Base-by-base conservation (phyloP, 2,329 filamentous ascomycete genomes). In the Pseudocercospora pini-densiflorae region DNA sequence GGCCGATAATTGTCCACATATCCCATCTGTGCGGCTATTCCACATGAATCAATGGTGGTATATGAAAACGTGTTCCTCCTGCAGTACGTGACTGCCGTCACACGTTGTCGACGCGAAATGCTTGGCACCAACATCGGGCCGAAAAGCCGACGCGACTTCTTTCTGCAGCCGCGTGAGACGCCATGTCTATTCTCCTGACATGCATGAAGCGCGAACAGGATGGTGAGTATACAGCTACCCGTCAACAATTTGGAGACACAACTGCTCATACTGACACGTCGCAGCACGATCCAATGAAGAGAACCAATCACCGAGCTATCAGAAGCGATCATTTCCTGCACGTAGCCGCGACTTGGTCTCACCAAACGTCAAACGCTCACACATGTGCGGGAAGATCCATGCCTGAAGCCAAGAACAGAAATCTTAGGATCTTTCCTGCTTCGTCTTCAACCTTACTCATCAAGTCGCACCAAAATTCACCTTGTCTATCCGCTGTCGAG, bases 371-470 rank as follows among this genome's bases (percentile, higher is more conserved):
- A 27, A 40, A 57, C 40, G 59, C 49, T 64, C 61, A 45, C 65
- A 67, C 63, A 33, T 62, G n/a, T n/a, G 65, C 61, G 23, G 40
- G 23, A 58, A 24, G 36, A 64, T 54, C 59, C 61, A 68, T 75
- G 74, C 69, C 72, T 75, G 74, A 73, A 71, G 71, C 66, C 65
- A 65, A 68, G 67, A 75, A 75, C 74, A 75, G 74, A 75, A 69
- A 75, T 75, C 73, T 58, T 24, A 75, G 70, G 68, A 62, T 47
- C 57, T 2, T 2, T 31, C 23, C 54, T 62, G 33, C 33, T 63
- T 63, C 59, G 43, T 64, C 58, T 68, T 63, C 62, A 62, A 57
- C 36, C 67, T 63, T 62, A 45, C 51, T 64, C 59, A 49, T 51
- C 43, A 55, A 33, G 51, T 55, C 51, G 14, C 16, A 27, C 43